Conservation (phyloP, 164 flowering plant genomes). For the Dillenia suffruticosa region DNA sequence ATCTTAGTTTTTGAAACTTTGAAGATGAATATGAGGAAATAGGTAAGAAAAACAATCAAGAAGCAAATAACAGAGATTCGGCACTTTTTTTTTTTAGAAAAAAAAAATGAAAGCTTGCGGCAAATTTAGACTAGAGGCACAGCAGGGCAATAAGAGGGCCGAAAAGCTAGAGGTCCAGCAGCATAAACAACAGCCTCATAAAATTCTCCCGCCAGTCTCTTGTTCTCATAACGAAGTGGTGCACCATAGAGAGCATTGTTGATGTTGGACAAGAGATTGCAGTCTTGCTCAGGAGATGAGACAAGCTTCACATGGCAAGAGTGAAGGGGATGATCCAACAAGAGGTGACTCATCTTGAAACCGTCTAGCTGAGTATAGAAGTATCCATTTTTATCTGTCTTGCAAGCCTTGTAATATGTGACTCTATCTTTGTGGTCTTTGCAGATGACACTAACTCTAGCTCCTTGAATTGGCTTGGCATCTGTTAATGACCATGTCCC, state of each 20-base stretch:
- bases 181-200: slow-evolving; percentile 69
- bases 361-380: slow-evolving; percentile 63
- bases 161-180: slow-evolving; percentile 81
- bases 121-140: not conserved
- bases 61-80: too few species aligned
- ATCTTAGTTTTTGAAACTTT: too few species aligned
- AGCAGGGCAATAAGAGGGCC: slow-evolving; percentile 52
- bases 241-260: slow-evolving; percentile 66
- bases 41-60: too few species aligned
- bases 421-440: slow-evolving; percentile 51
- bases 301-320: slow-evolving; percentile 65
- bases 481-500: slow-evolving; percentile 56
- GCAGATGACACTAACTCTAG: slow-evolving; percentile 70
- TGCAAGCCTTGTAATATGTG: slow-evolving; percentile 51
- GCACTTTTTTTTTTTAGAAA: too few species aligned
- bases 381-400: slow-evolving; percentile 53
- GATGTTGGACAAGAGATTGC: slow-evolving; percentile 59
- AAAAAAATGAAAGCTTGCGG: too few species aligned
- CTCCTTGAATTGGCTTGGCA: slow-evolving; percentile 52
- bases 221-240: slow-evolving; percentile 57
- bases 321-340: slow-evolving; percentile 77
- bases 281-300: slow-evolving; percentile 56
- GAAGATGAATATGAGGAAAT: too few species aligned
- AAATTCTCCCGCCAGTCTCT: slow-evolving; percentile 26
- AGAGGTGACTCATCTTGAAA: slow-evolving; percentile 37